Base-by-base conservation (phyloP, 2,329 filamentous ascomycete genomes). In the Xylariaceae sp. region DNA sequence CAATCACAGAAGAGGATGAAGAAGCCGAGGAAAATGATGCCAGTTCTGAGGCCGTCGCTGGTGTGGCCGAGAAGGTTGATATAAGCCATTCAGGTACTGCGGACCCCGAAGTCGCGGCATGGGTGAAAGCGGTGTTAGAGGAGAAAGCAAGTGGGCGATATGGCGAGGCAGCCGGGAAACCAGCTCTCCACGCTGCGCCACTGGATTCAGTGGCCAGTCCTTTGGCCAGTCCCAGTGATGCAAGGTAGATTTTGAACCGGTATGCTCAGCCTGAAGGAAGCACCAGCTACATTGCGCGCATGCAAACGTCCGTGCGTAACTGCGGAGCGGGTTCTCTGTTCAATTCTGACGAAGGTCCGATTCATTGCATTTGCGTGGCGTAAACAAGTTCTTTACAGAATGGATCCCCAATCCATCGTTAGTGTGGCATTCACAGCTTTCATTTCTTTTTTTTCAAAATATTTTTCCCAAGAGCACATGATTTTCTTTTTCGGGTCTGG, bases 131-230 rank as follows among this genome's bases (percentile, higher is more conserved):
- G 6, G 89, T 90, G 16, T 74, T 98, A 37, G 85, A 89, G 62
- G 83, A 83, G 67, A 87, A 87, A 68, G 81, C 79, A 61, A 82
- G 79, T 2, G 90, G 83, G 78, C 70, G 77, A 31, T 69, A 75
- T 34, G 71, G 69, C 37, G 79, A 78, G 4, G 79, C 78, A 45
- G 72, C 76, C 14, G 79, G 81, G 45, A 91, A 90, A 69, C 95
- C 95, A 14, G 93, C 95, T 3, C 76, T 98, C 61, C 95, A 98
- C 73, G 88, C 91, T 4, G 94, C 91, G 21, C 91, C 93, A 1
- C 76, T 98, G 40, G 91, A 96, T 72, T 85, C 84, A 11, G 84
- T 93, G 52, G 64, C 46, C 21, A 85, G 82, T 63, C 82, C 84
- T 1, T 60, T 76, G 17, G 67, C 69, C n/a, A 82, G 78, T 50